Conservation (phyloP, 331 rosid species). For the Arachis monticola region DNA sequence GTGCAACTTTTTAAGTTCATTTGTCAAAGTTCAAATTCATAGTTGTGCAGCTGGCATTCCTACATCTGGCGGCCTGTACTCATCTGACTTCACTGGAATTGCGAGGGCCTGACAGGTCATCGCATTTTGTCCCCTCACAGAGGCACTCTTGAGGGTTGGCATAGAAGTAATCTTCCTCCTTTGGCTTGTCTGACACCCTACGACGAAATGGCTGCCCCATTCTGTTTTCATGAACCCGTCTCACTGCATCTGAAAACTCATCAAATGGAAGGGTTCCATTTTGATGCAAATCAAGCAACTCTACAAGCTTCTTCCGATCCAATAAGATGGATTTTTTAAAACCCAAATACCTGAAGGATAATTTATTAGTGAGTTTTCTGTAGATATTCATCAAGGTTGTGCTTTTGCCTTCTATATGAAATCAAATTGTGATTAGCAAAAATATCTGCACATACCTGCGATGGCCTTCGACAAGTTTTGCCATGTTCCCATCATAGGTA, state of each 20-base stretch:
- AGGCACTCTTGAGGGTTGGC: conserved; percentile 96
- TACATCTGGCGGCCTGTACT: conserved; percentile 36
- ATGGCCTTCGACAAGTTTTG: conserved; percentile 95
- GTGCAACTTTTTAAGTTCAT: conserved; percentile 22
- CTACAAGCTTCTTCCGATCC: conserved; percentile 79
- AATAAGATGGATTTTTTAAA: conserved; percentile 71
- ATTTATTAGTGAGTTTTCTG: conserved; percentile 30
- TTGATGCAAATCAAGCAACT: conserved; percentile 77
- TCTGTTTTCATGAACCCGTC: conserved; percentile 61
- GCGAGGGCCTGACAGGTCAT: conserved; percentile 51
- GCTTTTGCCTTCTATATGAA: conserved; percentile 8
- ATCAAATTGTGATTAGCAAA: conserved; percentile 20
- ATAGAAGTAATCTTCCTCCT: conserved; percentile 96
- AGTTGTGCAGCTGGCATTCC: conserved; percentile 31
- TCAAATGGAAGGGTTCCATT: conserved; percentile 75
- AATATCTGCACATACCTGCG: conserved; percentile 67
- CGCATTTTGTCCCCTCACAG: conserved; percentile 68
- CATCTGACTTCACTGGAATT: conserved; percentile 48
- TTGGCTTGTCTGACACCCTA: conserved; percentile 68
- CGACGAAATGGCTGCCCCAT: conserved; percentile 85
- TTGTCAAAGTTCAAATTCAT: background rate
- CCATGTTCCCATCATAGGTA: conserved; percentile 98
- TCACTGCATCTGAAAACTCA: conserved; percentile 61
- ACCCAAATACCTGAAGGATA: conserved; percentile 78
- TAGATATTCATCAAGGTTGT: conserved; percentile 6